phyloP scores from a whole-genome alignment of 2,329 filamentous ascomycete species.

The Tolypocladium tropicale region DNA sequence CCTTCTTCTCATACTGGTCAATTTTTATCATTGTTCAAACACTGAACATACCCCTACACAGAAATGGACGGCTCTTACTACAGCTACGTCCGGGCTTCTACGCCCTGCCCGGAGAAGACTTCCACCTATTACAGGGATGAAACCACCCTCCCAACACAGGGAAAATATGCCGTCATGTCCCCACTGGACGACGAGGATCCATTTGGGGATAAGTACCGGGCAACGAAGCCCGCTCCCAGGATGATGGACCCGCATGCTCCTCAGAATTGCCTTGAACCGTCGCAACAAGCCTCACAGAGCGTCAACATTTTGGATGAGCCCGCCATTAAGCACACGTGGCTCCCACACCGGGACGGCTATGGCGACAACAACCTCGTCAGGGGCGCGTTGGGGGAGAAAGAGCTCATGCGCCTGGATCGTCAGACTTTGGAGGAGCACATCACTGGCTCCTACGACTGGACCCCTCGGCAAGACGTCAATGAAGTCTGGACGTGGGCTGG shows the following conservation, averaged over 20 bases:
- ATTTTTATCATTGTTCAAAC: not conserved
- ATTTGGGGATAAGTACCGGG: not conserved
- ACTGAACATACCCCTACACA: not conserved
- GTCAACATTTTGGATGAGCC: not conserved
- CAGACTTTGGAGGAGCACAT: not conserved
- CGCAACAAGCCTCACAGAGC: not conserved
- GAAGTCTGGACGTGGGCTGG: constrained; percentile 3
- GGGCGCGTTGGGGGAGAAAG: no score
- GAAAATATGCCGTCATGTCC: not conserved
- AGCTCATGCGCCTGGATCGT: not conserved
- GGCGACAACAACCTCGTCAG: constrained; percentile 4
- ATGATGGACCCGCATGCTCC: not conserved
- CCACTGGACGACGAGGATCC: not conserved
- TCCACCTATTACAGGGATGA: not conserved
- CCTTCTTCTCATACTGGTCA: not conserved
- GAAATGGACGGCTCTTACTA: not conserved
- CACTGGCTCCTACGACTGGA: not conserved
- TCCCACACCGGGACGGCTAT: not conserved
- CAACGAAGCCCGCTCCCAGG: not conserved
- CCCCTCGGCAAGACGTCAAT: not conserved
- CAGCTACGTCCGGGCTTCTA: not conserved
- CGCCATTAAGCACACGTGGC: no score
- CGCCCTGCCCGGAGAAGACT: not conserved
- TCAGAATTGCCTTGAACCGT: not conserved
- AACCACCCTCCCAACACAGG: not conserved